Evolutionary conservation across 495 filamentous ascomycete genomes (phyloP), one percentile per base, ranked within the genome.

Genomic region (Ascobolus immersus): DNA sequence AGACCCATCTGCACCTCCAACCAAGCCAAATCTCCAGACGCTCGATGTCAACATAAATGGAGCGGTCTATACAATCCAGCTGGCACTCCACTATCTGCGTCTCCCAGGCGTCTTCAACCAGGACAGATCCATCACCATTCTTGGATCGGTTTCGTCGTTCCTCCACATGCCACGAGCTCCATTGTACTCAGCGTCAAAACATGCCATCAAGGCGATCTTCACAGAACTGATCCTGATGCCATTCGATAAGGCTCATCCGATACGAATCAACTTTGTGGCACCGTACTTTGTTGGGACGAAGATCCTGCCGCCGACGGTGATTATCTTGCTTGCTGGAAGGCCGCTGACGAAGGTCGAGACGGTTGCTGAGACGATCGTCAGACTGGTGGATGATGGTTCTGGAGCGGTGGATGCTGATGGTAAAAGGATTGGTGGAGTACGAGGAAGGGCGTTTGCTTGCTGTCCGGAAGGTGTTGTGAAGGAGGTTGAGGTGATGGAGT

Each of bases 281-380:
- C 71, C 71, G 4, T 77, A 75, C 40, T 75, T 70, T 41, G 64
- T 75, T 29, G 61, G 71, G 32, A 76, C 71, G 12, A 62, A 65
- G 2, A 52, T 77, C 9, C 18, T 69, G 10, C 44, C 52, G 1
- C 27, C 38, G 5, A 14, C 27, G 0, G 65, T 40, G 6, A 44
- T 61, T 24, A 33, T 55, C 6, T 7, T 71, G 7, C 49, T 76
- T 4, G 62, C 69, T 2, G 71, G 71, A 11, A 53, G 52, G 1
- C 55, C 51, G 8, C 48, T 56, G 36, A 66, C 57, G 2, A 52
- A 56, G 21, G 32, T 60, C 3, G 60, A 65, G 30, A 66, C 72
- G 41, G 60, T 71, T 6, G 56, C 68, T 0, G 61, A 68, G 21
- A 62, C 59, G 5, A 61, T 42, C 1, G 38, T 14, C 12, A 36